Evolutionary conservation across 2,329 filamentous ascomycete genomes (phyloP).

Genomic region (Diplodia mutila): DNA sequence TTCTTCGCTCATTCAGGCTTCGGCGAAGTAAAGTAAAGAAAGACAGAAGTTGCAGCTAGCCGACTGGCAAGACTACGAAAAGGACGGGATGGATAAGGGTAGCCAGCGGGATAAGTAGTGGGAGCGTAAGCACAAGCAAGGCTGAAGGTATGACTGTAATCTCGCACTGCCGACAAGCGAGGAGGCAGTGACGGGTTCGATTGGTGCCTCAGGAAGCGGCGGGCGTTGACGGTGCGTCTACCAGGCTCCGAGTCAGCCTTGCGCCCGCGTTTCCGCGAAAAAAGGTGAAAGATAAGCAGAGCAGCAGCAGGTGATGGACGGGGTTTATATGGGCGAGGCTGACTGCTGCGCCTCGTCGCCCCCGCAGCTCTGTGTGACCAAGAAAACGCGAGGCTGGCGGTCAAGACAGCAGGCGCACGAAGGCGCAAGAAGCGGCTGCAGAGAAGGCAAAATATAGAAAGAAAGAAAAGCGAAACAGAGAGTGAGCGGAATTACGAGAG

Average conservation of each 20-base stretch:
- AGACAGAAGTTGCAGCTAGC: not conserved
- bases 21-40: not conserved
- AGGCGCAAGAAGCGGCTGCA: not conserved
- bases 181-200: not conserved
- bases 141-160: slow-evolving; percentile 8
- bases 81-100: not conserved
- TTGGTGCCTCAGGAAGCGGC: not conserved
- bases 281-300: not conserved
- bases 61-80: not conserved
- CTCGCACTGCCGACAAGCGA: slow-evolving; percentile 6
- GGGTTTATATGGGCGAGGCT: slow-evolving; percentile 18
- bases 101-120: not conserved
- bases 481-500: not conserved
- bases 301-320: not conserved
- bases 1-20: slow-evolving; percentile 9
- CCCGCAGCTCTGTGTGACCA: slow-evolving; percentile 11
- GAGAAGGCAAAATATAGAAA: not conserved
- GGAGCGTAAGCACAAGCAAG: slow-evolving; percentile 12
- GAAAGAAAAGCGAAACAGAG: not conserved
- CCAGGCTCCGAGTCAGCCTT: slow-evolving; percentile 21
- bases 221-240: not conserved
- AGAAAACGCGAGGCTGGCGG: not conserved
- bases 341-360: slow-evolving; percentile 21
- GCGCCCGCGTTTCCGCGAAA: not conserved
- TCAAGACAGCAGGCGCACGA: not conserved